These are phyloP conservation scores for Penicillium paradoxum DNA, from an alignment of 495 filamentous ascomycete genomes.

Conservation along the genomic window DNA sequence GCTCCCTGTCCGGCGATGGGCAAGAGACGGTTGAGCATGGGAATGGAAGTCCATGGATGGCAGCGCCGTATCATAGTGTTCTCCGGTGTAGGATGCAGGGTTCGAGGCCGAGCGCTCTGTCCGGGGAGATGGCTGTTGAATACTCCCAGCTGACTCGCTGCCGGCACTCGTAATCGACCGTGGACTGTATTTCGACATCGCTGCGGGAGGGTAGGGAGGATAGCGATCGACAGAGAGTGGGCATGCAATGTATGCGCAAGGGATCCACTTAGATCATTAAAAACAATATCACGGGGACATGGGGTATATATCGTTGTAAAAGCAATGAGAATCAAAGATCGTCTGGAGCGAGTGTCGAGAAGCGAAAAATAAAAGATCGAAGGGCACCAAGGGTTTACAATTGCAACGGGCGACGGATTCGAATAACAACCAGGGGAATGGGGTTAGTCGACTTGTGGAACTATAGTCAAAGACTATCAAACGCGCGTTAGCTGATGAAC, in stretches of 20 bases:
- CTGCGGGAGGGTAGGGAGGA: background rate
- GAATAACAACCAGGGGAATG: constrained; percentile 14
- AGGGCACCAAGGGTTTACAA: constrained; percentile 10
- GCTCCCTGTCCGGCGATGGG: constrained; percentile 40
- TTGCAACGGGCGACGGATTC: constrained; percentile 6
- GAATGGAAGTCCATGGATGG: constrained; percentile 26
- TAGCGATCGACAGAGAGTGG: background rate
- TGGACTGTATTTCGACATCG: constrained; percentile 15
- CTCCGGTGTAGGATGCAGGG: constrained; percentile 13
- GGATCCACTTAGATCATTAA: constrained; percentile 15
- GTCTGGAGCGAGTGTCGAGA: constrained; percentile 13
- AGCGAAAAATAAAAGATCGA: background rate
- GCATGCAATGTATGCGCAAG: background rate
- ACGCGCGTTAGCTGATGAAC: constrained; percentile 14
- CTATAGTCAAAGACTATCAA: constrained; percentile 15
- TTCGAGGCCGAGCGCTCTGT: constrained; percentile 18
- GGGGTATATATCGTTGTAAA: constrained; percentile 19
- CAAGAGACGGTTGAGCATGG: constrained; percentile 13
- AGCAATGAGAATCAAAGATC: background rate
- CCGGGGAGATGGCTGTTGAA: constrained; percentile 10
- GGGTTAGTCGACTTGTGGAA: constrained; percentile 17
- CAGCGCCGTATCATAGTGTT: constrained; percentile 24
- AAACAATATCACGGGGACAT: constrained; percentile 14
- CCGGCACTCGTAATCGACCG: constrained; percentile 22
- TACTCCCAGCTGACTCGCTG: constrained; percentile 17